Evolutionary conservation across 805 yeast species (phyloP), one percentile per base, ranked within the genome.

Genomic region (Wickerhamomyces canadensis): DNA sequence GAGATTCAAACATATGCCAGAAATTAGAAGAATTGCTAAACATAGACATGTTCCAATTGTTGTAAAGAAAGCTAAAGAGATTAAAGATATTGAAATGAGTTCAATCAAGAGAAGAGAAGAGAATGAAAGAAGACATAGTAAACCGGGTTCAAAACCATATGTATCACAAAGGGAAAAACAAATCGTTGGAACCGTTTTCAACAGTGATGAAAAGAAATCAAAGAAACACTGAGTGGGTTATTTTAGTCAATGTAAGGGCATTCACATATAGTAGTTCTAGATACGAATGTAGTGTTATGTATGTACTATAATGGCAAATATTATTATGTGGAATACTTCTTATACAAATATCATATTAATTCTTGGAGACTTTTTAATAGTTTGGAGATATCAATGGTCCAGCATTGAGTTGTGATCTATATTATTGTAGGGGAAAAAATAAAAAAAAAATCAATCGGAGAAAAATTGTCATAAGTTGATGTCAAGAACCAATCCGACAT

Each of bases 1-100:
- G 55, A 75, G 96, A 57, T 93, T 76, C 71, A 85, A 85, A 65
- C 80, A 81, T 65, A 89, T 93, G 98, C 98, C 98, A 1, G 98
- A 93, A 62, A 83, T 93, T 54, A 78, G 77, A 55, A 74, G 97
- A 52, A 93, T 93, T 44, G 67, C 87, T 21, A 78, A 89, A 61
- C 98, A 93, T 64, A 78, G 98, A 60, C 97, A 93, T 58, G 70
- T 91, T 37, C 98, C 99, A 17, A 66, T 67, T 41, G 84, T 82
- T 34, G 76, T 93, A 48, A 91, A 89, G 74, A 85, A 82, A 61
- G 96, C 97, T 27, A 74, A 74, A 29, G 96, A 89, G 43, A 86
- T 85, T 58, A 91, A 93, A 67, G 63, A 78, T 15, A 69, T 73
- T 40, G 97, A 93, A 60, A 51, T 78, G 28, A 76, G 72, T 34